phyloP scores from a whole-genome alignment of 164 flowering plant genomes.

The Vitis rupestris region DNA sequence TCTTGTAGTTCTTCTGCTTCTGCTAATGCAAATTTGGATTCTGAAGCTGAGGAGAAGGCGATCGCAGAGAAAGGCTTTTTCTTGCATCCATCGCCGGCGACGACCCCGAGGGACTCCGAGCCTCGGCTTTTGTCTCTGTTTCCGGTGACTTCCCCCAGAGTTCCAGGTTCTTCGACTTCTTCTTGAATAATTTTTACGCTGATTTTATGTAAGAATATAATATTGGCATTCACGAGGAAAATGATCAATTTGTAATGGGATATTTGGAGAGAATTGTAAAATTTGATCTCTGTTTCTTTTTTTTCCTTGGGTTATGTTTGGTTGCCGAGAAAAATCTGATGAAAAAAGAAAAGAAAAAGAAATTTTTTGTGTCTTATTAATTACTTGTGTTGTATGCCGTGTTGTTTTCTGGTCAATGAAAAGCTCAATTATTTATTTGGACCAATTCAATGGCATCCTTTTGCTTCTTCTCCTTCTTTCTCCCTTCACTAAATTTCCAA shows the following conservation, averaged over 20 bases:
- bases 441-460: not conserved
- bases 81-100: slow-evolving; percentile 57
- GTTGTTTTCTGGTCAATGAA: no score
- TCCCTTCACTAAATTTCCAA: not conserved
- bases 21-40: slow-evolving; percentile 10
- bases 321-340: slow-evolving; percentile 7
- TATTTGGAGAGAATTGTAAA: slow-evolving; percentile 21
- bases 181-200: slow-evolving; percentile 20
- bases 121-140: slow-evolving; percentile 57
- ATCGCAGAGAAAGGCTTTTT: slow-evolving; percentile 57
- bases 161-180: slow-evolving; percentile 40
- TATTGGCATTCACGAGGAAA: slow-evolving; percentile 14
- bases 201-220: slow-evolving; percentile 15
- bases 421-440: no score
- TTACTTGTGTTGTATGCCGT: not conserved
- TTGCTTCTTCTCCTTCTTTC: not conserved
- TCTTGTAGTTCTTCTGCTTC: no score
- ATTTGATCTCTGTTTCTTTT: not conserved
- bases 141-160: slow-evolving; percentile 57
- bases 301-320: not conserved
- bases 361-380: not conserved
- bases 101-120: slow-evolving; percentile 61
- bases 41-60: slow-evolving; percentile 51
- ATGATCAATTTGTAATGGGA: slow-evolving; percentile 15
- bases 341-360: not conserved